Conservation (phyloP, 805 yeast genomes). For the Suhomyces sp. region DNA sequence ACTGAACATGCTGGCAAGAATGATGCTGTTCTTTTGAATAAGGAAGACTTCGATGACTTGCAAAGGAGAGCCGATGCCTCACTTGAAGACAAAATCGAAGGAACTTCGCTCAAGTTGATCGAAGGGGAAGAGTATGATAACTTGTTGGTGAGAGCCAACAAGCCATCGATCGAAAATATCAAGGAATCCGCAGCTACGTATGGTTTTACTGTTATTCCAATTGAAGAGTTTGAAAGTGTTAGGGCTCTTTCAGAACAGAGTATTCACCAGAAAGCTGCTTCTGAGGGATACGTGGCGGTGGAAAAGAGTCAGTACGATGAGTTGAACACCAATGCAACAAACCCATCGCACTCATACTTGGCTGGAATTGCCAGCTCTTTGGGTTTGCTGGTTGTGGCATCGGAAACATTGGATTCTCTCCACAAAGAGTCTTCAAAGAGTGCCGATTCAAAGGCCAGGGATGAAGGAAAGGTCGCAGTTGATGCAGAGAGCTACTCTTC, state of each 20-base stretch:
- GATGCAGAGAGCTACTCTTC: slow-evolving; percentile 11
- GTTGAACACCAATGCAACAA: slow-evolving; percentile 7
- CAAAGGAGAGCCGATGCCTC: slow-evolving; percentile 7
- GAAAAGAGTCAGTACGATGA: slow-evolving; percentile 1
- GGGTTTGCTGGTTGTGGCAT: slow-evolving; percentile 10
- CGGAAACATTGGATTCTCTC: slow-evolving; percentile 11
- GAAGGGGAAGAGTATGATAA: slow-evolving; percentile 20
- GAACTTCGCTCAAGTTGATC: slow-evolving; percentile 19
- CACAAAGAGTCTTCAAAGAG: slow-evolving; percentile 12
- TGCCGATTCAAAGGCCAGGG: slow-evolving; percentile 16
- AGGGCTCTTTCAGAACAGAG: neutral
- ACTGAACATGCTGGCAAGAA: slow-evolving; percentile 1
- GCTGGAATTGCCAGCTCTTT: slow-evolving; percentile 5
- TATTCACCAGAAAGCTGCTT: slow-evolving; percentile 2
- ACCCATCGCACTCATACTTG: slow-evolving; percentile 12
- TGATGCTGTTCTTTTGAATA: slow-evolving; percentile 6
- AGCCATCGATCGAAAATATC: slow-evolving; percentile 21
- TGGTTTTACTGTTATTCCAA: slow-evolving; percentile 27
- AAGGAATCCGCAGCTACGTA: slow-evolving; percentile 21
- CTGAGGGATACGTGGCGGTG: slow-evolving; percentile 3
- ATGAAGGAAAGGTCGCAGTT: slow-evolving; percentile 16
- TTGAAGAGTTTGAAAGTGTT: slow-evolving; percentile 16
- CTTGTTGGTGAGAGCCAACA: slow-evolving; percentile 13
- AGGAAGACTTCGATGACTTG: slow-evolving; percentile 6
- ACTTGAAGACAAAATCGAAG: slow-evolving; percentile 17